These are phyloP conservation scores for Aspergillus udagawae DNA, from an alignment of 2,329 filamentous ascomycete genomes.

Conservation along the genomic window DNA sequence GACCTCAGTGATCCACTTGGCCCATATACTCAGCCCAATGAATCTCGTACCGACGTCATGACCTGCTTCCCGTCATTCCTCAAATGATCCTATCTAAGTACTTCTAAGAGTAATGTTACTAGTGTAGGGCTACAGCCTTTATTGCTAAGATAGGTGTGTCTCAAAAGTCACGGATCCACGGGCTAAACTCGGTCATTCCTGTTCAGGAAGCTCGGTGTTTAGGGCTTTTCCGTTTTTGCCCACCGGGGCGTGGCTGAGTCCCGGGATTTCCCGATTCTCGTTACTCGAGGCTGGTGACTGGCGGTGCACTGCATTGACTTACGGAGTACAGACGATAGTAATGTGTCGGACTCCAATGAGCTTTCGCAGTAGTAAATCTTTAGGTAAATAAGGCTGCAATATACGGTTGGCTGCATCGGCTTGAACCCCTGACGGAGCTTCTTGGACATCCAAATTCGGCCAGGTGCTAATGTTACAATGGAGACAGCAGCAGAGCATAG, in stretches of 20 bases:
- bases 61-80: too few species aligned
- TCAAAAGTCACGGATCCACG: not conserved
- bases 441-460: not conserved
- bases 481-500: not conserved
- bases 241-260: conserved; percentile 13
- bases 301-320: not conserved
- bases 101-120: not conserved
- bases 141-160: too few species aligned
- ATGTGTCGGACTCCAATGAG: too few species aligned
- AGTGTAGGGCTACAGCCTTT: not conserved
- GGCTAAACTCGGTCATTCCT: not conserved
- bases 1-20: too few species aligned
- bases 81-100: too few species aligned
- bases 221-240: conserved; percentile 18
- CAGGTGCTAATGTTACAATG: not conserved
- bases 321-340: too few species aligned
- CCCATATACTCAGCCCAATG: not conserved
- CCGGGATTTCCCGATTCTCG: conserved; percentile 12
- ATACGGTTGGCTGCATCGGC: too few species aligned
- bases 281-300: not conserved
- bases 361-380: too few species aligned
- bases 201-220: conserved; percentile 19
- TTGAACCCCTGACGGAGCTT: not conserved
- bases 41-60: not conserved
- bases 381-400: not conserved